phyloP scores from a whole-genome alignment of 169 alveolate genomes.

The Babesia sp. region DNA sequence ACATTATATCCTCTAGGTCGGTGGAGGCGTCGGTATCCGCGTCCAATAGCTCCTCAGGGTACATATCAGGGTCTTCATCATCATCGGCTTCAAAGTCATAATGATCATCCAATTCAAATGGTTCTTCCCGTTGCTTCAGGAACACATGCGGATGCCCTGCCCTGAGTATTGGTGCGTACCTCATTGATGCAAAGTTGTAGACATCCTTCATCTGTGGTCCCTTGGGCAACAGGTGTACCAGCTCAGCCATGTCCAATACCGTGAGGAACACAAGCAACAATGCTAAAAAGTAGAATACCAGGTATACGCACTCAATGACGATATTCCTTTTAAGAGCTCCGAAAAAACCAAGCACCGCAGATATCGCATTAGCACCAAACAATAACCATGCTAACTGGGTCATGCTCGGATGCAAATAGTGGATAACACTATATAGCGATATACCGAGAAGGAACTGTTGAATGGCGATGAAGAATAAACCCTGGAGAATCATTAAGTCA shows the following conservation, averaged over 20 bases:
- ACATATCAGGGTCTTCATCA: neutral
- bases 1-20: constrained; percentile 8
- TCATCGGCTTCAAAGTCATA: neutral
- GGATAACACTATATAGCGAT: constrained; percentile 53
- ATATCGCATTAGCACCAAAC: constrained; percentile 33
- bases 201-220: constrained; percentile 58
- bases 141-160: constrained; percentile 9
- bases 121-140: constrained; percentile 23
- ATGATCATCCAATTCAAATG: neutral
- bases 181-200: constrained; percentile 16
- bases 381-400: constrained; percentile 33
- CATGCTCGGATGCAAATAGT: constrained; percentile 65
- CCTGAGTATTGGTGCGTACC: constrained; percentile 9
- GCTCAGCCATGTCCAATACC: constrained; percentile 62
- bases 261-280: constrained; percentile 36
- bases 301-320: constrained; percentile 39
- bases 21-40: constrained; percentile 2
- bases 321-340: constrained; percentile 56
- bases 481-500: constrained; percentile 29
- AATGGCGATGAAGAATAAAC: constrained; percentile 57
- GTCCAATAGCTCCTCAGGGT: neutral
- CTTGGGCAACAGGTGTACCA: constrained; percentile 68
- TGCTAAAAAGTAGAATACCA: constrained; percentile 38
- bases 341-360: constrained; percentile 48
- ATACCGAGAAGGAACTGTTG: constrained; percentile 57